Percentiles rank a stretch among this genome's conserved stretches.
Conservation (phyloP, 495 filamentous ascomycete genomes). For the Penicillium taxi region DNA sequence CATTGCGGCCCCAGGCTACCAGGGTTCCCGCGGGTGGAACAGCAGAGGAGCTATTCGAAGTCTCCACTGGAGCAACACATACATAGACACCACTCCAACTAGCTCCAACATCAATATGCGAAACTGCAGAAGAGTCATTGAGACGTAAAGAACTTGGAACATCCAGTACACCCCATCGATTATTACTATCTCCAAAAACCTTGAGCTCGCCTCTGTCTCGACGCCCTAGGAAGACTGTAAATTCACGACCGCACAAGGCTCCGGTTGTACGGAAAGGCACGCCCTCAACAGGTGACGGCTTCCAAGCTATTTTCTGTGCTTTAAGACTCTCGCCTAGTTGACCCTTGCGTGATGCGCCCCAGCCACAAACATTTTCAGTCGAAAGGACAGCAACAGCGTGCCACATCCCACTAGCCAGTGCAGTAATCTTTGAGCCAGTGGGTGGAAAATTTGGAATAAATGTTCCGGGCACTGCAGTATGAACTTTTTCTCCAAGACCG, state of each 20-base stretch:
- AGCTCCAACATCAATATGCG: conserved; percentile 42
- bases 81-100: conserved; percentile 81
- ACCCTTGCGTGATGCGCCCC: conserved; percentile 79
- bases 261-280: conserved; percentile 42
- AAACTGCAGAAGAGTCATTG: background rate
- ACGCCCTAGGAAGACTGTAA: conserved; percentile 61
- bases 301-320: conserved; percentile 38
- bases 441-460: conserved; percentile 57
- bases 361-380: conserved; percentile 75
- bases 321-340: conserved; percentile 55
- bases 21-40: conserved; percentile 5
- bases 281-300: conserved; percentile 51
- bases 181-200: conserved; percentile 50
- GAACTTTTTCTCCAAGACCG: conserved; percentile 43
- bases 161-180: conserved; percentile 58
- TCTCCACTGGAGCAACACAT: conserved; percentile 16
- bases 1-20: conserved; percentile 62
- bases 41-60: background rate
- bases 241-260: conserved; percentile 73
- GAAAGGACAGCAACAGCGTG: conserved; percentile 67
- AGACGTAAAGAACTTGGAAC: conserved; percentile 23
- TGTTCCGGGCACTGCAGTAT: background rate
- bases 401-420: conserved; percentile 62
- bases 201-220: conserved; percentile 44
- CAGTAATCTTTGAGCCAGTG: conserved; percentile 35